Base-by-base conservation (phyloP, 192 early-diverging fungal genomes). In the Haplosporangium gracile region DNA sequence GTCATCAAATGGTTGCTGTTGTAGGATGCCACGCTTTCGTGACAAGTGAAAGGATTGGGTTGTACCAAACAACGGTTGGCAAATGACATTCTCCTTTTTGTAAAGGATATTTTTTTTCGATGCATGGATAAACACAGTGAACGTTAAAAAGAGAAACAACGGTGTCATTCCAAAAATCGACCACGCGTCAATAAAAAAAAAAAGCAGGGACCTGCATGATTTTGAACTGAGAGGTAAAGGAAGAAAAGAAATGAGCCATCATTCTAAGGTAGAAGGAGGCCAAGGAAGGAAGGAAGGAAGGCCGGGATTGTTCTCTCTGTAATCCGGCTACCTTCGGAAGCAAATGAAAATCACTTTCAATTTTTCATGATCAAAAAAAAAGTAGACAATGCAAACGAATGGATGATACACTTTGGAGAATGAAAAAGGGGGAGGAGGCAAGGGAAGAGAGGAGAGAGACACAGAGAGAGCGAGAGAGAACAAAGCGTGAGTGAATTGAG, bases 291-390 rank as follows among this genome's bases (percentile, higher is more conserved):
- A 53, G 51, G 20, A n/a, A 57, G 22, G 55, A n/a, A 57, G 55
- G 60, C 10, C 24, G 57, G 26, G 57, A 60, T 26, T 60, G 57
- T 60, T 60, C 57, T 60, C 3, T 60, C 22, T n/a, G 49, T 51
- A 29, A 15, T 32, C n/a, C 60, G 60, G 60, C 29, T 65, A 34
- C 26, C 11, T 42, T 24, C 70, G 70, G 70, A 71, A 42, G n/a
- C 38, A 71, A 71, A 71, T 71, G 38, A 71, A 65, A 65, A 65
- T 32, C 11, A 34, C 26, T 71, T 71, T 71, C 29, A 65, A 34
- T 65, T 71, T 24, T 20, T 42, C 70, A 71, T 71, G 36, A 71
- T 71, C 70, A 40, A 71, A 22, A 24, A 40, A 34, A 34, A 70
- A 32, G 69, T 36, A 39, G 68, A 22, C 34, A 39, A 39, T 38